A percentile compares a stretch with the other conserved stretches of the same genome.
Conservation (phyloP, 352 stramenopile species). For the Globisporangium parvum region DNA sequence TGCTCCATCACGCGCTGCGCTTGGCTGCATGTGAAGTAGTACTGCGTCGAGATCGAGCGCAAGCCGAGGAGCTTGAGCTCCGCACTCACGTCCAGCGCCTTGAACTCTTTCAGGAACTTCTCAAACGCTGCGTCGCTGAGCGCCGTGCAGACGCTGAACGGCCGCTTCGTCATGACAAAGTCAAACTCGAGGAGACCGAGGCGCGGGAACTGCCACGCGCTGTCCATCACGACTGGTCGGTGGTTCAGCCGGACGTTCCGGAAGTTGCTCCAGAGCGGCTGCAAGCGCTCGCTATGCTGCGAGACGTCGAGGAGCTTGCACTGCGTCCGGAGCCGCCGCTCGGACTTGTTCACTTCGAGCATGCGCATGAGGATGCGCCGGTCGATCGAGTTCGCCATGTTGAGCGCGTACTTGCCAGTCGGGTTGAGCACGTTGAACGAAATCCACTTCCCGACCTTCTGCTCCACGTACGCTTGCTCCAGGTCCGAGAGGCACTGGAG, state of each 20-base stretch:
- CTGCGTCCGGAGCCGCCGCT: constrained; percentile 43
- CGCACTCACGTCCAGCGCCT: constrained; percentile 45
- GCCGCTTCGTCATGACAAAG: constrained; percentile 55
- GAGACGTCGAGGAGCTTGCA: constrained; percentile 63
- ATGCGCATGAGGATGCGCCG: constrained; percentile 69
- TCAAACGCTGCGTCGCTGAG: constrained; percentile 63
- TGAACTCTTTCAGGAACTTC: constrained; percentile 76
- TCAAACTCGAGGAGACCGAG: constrained; percentile 69
- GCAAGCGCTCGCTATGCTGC: constrained; percentile 32
- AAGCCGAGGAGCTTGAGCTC: constrained; percentile 68
- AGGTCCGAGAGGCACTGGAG: constrained; percentile 56
- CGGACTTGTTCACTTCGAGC: constrained; percentile 53
- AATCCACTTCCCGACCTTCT: constrained; percentile 73
- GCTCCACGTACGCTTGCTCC: constrained; percentile 63
- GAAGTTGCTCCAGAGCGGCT: constrained; percentile 41
- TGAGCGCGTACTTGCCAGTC: constrained; percentile 57
- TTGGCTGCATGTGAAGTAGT: constrained; percentile 70
- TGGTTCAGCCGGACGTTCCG: constrained; percentile 62
- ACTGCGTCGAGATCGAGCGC: constrained; percentile 59
- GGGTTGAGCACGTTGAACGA: constrained; percentile 71
- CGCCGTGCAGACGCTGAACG: constrained; percentile 49
- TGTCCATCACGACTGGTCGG: constrained; percentile 40
- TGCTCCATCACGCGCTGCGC: constrained; percentile 72
- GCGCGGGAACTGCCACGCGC: constrained; percentile 54
- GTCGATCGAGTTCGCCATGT: constrained; percentile 67